Evolutionary conservation across 169 alveolate species (phyloP), one percentile per base, ranked within the genome.

Genomic region (Plasmodium coatneyi): DNA sequence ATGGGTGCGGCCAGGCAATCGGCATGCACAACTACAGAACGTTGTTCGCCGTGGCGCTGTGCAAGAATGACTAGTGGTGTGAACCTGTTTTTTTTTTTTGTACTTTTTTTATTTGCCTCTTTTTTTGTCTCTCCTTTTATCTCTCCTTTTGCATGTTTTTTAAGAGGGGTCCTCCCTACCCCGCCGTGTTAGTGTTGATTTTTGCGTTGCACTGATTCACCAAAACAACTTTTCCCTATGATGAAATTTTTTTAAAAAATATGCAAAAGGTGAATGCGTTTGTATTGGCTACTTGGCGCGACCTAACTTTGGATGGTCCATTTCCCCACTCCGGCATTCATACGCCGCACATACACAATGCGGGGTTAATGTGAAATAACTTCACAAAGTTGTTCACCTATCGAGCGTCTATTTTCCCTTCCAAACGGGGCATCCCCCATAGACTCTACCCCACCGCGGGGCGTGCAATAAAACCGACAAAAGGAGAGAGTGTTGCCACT

Each of bases 1-100:
- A 89, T 72, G 94, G 94, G n/a, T 80, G 52, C 30, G 94, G 94
- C 6, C 80, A 89, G 19, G 82, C 52, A 19, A 72, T 89, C 12
- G 94, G 94, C 19, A n/a, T 41, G 7, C 70, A 66, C 28, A 89
- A 89, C 54, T 80, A 56, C 76, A 89, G 72, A 54, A 39, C 91
- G 12, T 79, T 89, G 49, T 79, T 89, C 71, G 3, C 7, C 32
- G 70, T 60, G n/a, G 32, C 80, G 71, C 83, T 89, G 34, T 89
- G 94, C 52, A 80, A 43, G 71, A 60, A 80, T 89, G 5, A 25
- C n/a, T 71, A 76, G 80, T 52, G 32, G 43, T n/a, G 19, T n/a
- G 43, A 32, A 30, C 36, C 14, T 76, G 10, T n/a, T 32, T 34
- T 76, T 76, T 76, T 76, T 10, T 32, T n/a, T n/a, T 30, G 25